Percentiles rank a stretch among this genome's conserved stretches.
These are phyloP conservation scores for Exophiala viscosa DNA, from an alignment of 2,329 filamentous ascomycete genomes.

Conservation along the genomic window DNA sequence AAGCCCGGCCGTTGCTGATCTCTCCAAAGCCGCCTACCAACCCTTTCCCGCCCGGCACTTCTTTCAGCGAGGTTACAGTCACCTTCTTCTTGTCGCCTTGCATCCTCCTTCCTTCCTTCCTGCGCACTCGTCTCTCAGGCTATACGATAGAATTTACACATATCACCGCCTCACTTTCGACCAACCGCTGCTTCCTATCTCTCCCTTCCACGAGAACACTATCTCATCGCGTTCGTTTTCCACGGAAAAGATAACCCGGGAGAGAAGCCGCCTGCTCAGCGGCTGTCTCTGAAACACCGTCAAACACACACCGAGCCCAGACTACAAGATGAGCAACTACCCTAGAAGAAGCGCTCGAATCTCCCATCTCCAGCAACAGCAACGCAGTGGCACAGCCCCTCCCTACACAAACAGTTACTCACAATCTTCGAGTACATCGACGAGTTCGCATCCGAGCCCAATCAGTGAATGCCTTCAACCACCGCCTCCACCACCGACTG, in stretches of 20 bases:
- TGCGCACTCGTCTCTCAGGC: neutral
- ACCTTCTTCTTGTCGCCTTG: slow-evolving; percentile 1
- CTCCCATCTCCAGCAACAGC: slow-evolving; percentile 22
- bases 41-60: slow-evolving; percentile 10
- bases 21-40: slow-evolving; percentile 7
- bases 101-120: slow-evolving; percentile 1
- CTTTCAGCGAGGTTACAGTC: slow-evolving; percentile 8
- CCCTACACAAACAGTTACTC: slow-evolving; percentile 19
- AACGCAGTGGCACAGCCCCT: slow-evolving; percentile 15
- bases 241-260: slow-evolving; percentile 2
- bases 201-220: neutral
- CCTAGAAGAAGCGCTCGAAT: slow-evolving; percentile 26
- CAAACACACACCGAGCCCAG: neutral
- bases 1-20: slow-evolving; percentile 1
- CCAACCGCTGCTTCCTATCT: neutral
- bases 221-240: slow-evolving; percentile 5
- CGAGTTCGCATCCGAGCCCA: slow-evolving; percentile 29
- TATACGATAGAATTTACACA: neutral
- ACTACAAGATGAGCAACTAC: slow-evolving; percentile 23
- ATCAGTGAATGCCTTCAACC: slow-evolving; percentile 23
- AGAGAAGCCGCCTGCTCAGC: slow-evolving; percentile 22
- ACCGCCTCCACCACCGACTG: slow-evolving; percentile 17
- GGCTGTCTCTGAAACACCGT: slow-evolving; percentile 16
- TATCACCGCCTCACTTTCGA: neutral
- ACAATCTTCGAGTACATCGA: slow-evolving; percentile 26